Conservation (phyloP, 2,329 filamentous ascomycete species). For the Colletotrichum sp. region DNA sequence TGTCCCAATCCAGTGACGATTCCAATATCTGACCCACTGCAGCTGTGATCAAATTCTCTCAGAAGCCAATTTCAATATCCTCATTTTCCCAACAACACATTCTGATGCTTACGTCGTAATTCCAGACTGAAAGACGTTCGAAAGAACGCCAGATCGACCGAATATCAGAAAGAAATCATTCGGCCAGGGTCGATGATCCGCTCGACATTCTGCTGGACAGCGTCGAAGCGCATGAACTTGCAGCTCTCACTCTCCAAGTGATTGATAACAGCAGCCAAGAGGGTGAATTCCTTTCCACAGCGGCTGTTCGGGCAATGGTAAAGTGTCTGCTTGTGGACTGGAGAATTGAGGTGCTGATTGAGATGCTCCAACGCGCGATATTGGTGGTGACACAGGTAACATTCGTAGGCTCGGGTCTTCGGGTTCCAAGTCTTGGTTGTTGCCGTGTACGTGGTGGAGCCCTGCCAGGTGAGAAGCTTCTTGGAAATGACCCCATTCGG, state of each 20-base stretch:
- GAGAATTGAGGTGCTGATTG: slow-evolving; percentile 60
- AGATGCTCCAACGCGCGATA: slow-evolving; percentile 44
- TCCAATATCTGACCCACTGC: not conserved
- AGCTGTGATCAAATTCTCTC: not conserved
- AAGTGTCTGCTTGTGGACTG: slow-evolving; percentile 41
- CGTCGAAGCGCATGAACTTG: slow-evolving; percentile 39
- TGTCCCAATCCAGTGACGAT: not conserved
- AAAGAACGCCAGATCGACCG: not conserved
- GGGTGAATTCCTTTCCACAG: slow-evolving; percentile 41
- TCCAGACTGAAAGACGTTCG: fast-evolving
- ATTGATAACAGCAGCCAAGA: slow-evolving; percentile 43
- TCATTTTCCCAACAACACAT: not conserved
- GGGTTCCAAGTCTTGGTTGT: slow-evolving; percentile 51
- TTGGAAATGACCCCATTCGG: slow-evolving; percentile 54
- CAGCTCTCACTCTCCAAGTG: slow-evolving; percentile 51
- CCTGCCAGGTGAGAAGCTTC: slow-evolving; percentile 52
- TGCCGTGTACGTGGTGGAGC: slow-evolving; percentile 38
- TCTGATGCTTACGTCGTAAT: fast-evolving
- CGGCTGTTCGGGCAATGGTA: slow-evolving; percentile 45
- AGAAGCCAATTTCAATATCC: not conserved
- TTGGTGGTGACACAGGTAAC: slow-evolving; percentile 55
- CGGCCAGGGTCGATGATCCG: not conserved
- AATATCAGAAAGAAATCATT: not conserved
- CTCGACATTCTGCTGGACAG: slow-evolving; percentile 31
- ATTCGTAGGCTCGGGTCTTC: slow-evolving; percentile 43